Evolutionary conservation across 306 rosid genomes (phyloP).

Genomic region (Vachellia pachyceras): DNA sequence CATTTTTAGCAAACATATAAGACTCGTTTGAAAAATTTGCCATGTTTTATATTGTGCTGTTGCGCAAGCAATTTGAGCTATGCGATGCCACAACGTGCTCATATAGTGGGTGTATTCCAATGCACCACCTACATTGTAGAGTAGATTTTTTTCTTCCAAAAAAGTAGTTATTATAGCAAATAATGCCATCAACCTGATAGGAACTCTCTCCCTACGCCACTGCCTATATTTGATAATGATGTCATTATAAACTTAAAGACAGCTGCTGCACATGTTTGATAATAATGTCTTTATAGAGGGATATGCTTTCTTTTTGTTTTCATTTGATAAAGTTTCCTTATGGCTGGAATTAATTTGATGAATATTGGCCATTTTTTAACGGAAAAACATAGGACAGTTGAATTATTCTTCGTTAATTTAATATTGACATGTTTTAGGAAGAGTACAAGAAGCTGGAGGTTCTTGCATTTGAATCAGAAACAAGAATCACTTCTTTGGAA

Average conservation of each 20-base stretch:
- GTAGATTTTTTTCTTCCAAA: background rate
- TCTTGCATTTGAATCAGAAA: constrained; percentile 72
- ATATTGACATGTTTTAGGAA: constrained; percentile 59
- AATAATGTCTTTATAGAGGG: constrained; percentile 10
- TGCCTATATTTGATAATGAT: constrained; percentile 6
- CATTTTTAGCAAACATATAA: background rate
- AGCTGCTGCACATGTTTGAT: constrained; percentile 21
- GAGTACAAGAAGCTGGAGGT: constrained; percentile 75
- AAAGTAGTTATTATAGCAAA: background rate
- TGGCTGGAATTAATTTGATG: background rate
- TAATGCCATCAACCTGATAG: background rate
- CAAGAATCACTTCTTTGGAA: constrained; percentile 68
- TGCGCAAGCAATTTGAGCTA: background rate
- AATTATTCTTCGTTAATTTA: background rate
- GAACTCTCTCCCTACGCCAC: background rate
- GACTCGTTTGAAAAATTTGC: background rate
- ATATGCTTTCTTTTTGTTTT: constrained; percentile 14
- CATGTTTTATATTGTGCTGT: background rate
- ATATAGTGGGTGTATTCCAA: background rate
- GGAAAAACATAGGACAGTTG: constrained; percentile 2
- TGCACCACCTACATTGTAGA: background rate
- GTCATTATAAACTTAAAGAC: constrained; percentile 8
- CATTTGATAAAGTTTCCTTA: constrained; percentile 6
- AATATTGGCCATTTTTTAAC: background rate
- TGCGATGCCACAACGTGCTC: background rate